Conservation (phyloP, 2,329 filamentous ascomycete genomes). For the Alternaria atra region DNA sequence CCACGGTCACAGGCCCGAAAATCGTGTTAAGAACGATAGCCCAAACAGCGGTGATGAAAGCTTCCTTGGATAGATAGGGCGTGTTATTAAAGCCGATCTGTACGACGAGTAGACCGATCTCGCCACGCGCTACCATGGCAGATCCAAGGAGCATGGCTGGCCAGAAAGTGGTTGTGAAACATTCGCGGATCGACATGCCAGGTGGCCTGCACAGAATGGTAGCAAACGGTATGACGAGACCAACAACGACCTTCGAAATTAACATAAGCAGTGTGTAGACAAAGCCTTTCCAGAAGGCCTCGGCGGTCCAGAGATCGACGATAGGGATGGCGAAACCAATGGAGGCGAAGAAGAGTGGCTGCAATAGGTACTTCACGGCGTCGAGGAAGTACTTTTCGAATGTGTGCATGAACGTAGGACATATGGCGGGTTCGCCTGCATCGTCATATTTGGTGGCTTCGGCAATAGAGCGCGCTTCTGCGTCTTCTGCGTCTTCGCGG, state of each 20-base stretch:
- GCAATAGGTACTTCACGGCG: slow-evolving; percentile 52
- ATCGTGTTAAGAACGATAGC: slow-evolving; percentile 35
- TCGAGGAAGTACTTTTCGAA: slow-evolving; percentile 55
- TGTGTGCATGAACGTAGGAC: slow-evolving; percentile 39
- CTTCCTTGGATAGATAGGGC: slow-evolving; percentile 22
- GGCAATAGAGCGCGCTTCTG: not conserved
- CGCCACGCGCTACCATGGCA: no score
- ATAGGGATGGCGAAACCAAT: slow-evolving; percentile 42
- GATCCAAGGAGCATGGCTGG: no score
- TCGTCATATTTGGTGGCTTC: not conserved
- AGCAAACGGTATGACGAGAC: not conserved
- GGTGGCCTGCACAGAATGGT: not conserved
- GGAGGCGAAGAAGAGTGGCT: slow-evolving; percentile 41
- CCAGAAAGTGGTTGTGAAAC: not conserved
- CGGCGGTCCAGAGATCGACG: slow-evolving; percentile 36
- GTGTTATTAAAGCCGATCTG: no score
- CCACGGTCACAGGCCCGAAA: slow-evolving; percentile 31
- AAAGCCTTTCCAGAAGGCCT: slow-evolving; percentile 35
- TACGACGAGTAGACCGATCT: no score
- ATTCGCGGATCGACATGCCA: not conserved
- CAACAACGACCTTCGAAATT: slow-evolving; percentile 4
- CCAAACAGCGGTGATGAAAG: slow-evolving; percentile 30
- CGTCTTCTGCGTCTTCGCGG: slow-evolving; percentile 34
- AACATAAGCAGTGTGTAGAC: slow-evolving; percentile 41
- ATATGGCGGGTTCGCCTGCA: slow-evolving; percentile 19